Evolutionary conservation across 148 eudicot genomes (phyloP), one percentile per base, ranked within the genome.

Genomic region (Beta vulgaris): DNA sequence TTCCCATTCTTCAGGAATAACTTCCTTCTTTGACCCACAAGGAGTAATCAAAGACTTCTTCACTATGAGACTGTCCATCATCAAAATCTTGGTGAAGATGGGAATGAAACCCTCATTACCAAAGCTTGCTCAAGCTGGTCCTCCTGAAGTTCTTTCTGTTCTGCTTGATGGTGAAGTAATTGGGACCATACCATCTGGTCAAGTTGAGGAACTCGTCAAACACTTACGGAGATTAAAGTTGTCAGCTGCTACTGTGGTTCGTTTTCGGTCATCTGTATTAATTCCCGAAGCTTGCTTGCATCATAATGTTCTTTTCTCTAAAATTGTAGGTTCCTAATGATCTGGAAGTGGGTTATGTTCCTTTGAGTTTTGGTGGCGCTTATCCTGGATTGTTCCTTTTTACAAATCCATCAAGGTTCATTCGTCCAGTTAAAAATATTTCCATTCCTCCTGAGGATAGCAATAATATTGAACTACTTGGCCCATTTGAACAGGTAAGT

Each of bases 401-500:
- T 76, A 89, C 99, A 73, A 83, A 91, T 78, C 97, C 99, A 61
- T 88, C 97, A 48, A 85, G 99, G 83, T 92, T 95, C 75, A 74
- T 90, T 76, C 92, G 99, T 7, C 99, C 97, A 64, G 93, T 92
- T 19, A 82, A 80, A 75, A 92, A 89, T 86, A 76, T 92, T 46
- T 79, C 84, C 76, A 43, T 80, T 72, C 84, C 88, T 76, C 48
- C 84, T 31, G 91, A 83, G 67, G 87, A 86, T 66, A 77, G 81
- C n/a, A 88, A 80, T 72, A 46, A 84, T 70, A 87, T 88, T 82
- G 99, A 95, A 81, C 87, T 90, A 37, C 81, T 92, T 78, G 97
- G 98, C 32, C 97, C 98, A 14, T 89, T 91, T 83, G 98, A 94
- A 81, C 98, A 94, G 90, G 98, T 93, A 71, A 37, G n/a, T 11